Conservation (phyloP, 148 eudicot genomes). For the Nepenthes gracilis region DNA sequence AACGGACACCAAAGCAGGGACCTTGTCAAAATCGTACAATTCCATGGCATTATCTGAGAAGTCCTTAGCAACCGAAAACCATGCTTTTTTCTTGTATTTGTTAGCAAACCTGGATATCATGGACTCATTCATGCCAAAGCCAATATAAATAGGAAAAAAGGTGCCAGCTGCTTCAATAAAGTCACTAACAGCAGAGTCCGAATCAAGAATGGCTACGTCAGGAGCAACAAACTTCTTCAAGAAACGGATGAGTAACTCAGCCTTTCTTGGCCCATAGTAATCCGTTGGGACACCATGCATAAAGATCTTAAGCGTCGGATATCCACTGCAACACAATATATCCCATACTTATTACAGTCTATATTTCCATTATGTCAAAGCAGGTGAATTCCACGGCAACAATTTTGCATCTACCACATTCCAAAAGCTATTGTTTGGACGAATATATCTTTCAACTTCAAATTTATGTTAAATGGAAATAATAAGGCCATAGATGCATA, state of each 20-base stretch:
- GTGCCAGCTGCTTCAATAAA: conserved; percentile 66
- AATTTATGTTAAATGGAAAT: neutral
- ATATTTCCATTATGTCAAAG: neutral
- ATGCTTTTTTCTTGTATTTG: conserved; percentile 83
- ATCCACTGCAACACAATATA: conserved; percentile 56
- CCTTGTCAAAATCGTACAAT: conserved; percentile 80
- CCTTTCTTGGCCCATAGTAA: conserved; percentile 73
- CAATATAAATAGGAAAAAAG: conserved; percentile 73
- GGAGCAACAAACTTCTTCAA: conserved; percentile 90
- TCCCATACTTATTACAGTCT: neutral
- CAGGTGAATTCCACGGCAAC: neutral
- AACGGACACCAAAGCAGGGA: conserved; percentile 75
- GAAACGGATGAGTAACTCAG: conserved; percentile 54
- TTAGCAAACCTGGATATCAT: conserved; percentile 48
- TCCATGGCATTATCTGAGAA: conserved; percentile 72
- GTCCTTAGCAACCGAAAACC: conserved; percentile 93
- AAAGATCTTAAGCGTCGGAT: conserved; percentile 82
- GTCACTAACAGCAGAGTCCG: conserved; percentile 54
- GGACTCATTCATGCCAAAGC: conserved; percentile 85
- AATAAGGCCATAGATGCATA: conserved; percentile 22
- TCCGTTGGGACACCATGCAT: conserved; percentile 84
- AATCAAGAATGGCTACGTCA: conserved; percentile 61
- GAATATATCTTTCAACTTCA: neutral
- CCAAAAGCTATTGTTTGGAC: neutral
- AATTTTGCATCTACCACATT: neutral